These are phyloP conservation scores for Globisporangium paroecandrum DNA, from an alignment of 352 stramenopile genomes.

Conservation along the genomic window DNA sequence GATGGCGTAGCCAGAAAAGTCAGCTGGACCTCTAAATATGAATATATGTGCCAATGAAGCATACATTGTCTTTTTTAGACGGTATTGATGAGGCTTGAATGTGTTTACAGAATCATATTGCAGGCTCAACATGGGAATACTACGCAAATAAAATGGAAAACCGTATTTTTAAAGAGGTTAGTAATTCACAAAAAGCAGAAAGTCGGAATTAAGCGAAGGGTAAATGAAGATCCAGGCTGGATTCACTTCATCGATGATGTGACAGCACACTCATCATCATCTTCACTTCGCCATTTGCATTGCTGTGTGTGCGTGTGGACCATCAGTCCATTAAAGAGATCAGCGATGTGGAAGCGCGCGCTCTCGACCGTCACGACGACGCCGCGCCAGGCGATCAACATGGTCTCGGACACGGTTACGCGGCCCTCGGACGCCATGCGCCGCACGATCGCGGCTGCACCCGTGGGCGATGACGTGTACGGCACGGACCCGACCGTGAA, in stretches of 20 bases:
- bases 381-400: conserved; percentile 65
- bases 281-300: neutral
- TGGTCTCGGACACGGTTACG: conserved; percentile 97
- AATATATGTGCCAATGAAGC: neutral
- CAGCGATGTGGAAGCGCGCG: conserved; percentile 13
- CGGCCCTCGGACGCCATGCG: conserved; percentile 90
- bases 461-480: conserved; percentile 77
- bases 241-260: neutral
- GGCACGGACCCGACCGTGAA: conserved; percentile 93
- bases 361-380: conserved; percentile 1
- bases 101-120: neutral
- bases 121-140: neutral
- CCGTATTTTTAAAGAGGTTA: neutral
- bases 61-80: too few relatives aligned
- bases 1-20: neutral
- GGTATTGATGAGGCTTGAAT: too few relatives aligned
- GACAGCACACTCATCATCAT: neutral
- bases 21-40: neutral
- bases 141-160: neutral
- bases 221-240: neutral
- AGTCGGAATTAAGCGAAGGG: neutral
- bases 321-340: neutral
- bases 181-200: neutral
- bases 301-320: neutral
- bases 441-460: conserved; percentile 76